Conservation (phyloP, 257 asterid species). For the Plantago elongata region DNA sequence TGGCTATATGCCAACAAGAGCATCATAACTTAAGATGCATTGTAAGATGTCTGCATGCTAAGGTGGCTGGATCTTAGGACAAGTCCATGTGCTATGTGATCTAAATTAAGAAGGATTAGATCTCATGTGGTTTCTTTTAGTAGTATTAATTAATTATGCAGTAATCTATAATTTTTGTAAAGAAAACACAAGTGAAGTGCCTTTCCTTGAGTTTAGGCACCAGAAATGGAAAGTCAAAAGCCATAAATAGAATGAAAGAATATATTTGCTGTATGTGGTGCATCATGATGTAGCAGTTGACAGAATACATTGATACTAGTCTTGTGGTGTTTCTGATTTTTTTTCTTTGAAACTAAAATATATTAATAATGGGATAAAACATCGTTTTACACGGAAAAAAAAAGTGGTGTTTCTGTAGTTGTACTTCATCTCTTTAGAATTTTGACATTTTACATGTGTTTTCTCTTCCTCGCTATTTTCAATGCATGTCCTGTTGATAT, state of each 20-base stretch:
- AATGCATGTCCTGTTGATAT: too few species aligned
- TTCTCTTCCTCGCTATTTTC: too few species aligned
- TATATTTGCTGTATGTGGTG: not conserved
- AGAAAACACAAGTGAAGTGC: not conserved
- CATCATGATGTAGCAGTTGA: not conserved
- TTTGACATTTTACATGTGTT: too few species aligned
- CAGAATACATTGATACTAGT: too few species aligned
- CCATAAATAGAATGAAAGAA: not conserved
- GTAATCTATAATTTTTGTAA: not conserved
- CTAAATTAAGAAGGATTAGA: conserved; percentile 28
- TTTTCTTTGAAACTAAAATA: too few species aligned
- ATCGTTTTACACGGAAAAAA: too few species aligned
- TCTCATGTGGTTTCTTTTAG: conserved; percentile 25
- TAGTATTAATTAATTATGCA: conserved; percentile 2
- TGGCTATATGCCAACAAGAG: not conserved
- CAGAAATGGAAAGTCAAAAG: conserved; percentile 9
- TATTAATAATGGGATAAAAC: too few species aligned
- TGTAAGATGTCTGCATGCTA: conserved; percentile 14
- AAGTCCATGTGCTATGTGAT: conserved; percentile 25
- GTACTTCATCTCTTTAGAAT: too few species aligned
- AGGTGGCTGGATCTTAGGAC: conserved; percentile 17
- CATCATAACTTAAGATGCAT: not conserved
- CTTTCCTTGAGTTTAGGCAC: conserved; percentile 10
- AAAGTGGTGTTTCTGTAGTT: too few species aligned
- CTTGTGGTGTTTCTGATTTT: too few species aligned